These are phyloP conservation scores for Colletotrichum australisinense DNA, from an alignment of 2,329 filamentous ascomycete genomes.

Conservation along the genomic window DNA sequence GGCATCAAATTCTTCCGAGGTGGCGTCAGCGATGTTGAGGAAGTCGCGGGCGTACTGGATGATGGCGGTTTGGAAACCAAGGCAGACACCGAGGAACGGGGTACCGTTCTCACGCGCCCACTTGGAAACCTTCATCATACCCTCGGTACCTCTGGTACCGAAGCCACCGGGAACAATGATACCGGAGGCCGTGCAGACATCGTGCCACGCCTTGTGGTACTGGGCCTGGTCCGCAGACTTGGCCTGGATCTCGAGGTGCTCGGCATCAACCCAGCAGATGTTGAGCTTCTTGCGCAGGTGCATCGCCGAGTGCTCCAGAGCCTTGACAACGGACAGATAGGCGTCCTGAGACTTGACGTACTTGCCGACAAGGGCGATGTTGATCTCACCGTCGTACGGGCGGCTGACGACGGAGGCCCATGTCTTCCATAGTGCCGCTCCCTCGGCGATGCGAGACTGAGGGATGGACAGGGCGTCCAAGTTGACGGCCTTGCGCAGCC, in stretches of 20 bases:
- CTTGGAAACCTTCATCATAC: conserved; percentile 89
- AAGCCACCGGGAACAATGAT: conserved; percentile 82
- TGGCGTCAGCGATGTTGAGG: conserved; percentile 69
- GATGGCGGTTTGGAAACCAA: conserved; percentile 93
- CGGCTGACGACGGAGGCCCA: conserved; percentile 71
- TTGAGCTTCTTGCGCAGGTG: conserved; percentile 82
- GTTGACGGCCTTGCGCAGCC: conserved; percentile 73
- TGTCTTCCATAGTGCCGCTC: conserved; percentile 71
- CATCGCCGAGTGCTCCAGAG: conserved; percentile 93
- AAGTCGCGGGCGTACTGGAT: conserved; percentile 88
- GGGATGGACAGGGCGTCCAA: conserved; percentile 69
- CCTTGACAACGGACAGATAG: conserved; percentile 86
- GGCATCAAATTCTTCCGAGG: conserved; percentile 66
- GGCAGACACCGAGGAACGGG: conserved; percentile 87
- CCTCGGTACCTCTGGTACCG: conserved; percentile 83
- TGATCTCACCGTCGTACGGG: conserved; percentile 76
- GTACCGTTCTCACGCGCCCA: conserved; percentile 86
- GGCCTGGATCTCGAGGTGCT: conserved; percentile 79
- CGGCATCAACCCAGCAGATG: conserved; percentile 86
- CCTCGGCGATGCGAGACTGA: conserved; percentile 68
- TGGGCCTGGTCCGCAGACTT: conserved; percentile 73
- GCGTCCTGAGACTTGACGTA: conserved; percentile 88
- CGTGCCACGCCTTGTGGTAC: conserved; percentile 89
- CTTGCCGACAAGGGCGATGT: conserved; percentile 92
- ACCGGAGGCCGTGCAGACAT: conserved; percentile 76